Conservation (phyloP, 805 yeast species). For the Wickerhamomyces hampshirensis region DNA sequence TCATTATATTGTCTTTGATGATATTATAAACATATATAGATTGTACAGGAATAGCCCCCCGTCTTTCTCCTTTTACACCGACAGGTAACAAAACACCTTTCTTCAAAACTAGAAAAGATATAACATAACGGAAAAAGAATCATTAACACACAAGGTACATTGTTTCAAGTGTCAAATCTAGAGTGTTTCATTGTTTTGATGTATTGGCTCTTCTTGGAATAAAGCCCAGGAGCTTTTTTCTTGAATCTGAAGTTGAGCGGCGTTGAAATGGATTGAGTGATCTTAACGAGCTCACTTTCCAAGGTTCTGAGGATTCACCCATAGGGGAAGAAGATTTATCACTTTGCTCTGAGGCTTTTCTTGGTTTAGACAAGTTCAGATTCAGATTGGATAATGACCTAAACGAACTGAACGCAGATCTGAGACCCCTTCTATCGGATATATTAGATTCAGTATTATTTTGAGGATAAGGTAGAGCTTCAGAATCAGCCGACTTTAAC, state of each 20-base stretch:
- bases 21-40: too few relatives aligned
- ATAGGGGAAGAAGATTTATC: neutral
- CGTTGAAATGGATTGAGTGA: neutral
- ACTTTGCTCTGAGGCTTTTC: neutral
- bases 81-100: too few relatives aligned
- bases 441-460: neutral
- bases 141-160: neutral
- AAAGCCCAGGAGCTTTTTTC: conserved; percentile 2
- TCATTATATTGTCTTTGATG: too few relatives aligned
- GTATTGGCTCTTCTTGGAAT: neutral
- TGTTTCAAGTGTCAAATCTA: neutral
- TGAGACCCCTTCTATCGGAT: neutral
- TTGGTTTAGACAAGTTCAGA: conserved; percentile 2
- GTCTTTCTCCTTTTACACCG: too few relatives aligned
- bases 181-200: neutral
- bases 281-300: neutral
- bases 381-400: conserved; percentile 8
- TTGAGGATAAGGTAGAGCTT: too few relatives aligned
- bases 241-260: neutral
- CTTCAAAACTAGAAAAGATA: too few relatives aligned
- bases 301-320: neutral
- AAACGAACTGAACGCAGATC: neutral
- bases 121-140: too few relatives aligned
- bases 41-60: too few relatives aligned
- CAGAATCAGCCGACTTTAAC: too few relatives aligned